Percentiles rank a stretch among this genome's conserved stretches.
Conservation (phyloP, 1,284 basidiomycete species). For the Anthracocystis walkeri region DNA sequence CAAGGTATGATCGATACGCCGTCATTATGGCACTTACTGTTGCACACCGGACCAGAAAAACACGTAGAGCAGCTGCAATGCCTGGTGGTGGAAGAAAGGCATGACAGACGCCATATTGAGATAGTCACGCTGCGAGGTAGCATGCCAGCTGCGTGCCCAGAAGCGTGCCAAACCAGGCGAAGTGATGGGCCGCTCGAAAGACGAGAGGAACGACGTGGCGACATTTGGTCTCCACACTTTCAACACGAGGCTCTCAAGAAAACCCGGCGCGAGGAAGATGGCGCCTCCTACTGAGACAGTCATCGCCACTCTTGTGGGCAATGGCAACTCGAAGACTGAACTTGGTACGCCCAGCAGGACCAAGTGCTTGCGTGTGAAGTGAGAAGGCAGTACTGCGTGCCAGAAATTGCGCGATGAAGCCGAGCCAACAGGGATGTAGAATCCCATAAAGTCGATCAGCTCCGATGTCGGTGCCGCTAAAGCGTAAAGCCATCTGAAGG, state of each 20-base stretch:
- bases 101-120: constrained; percentile 24
- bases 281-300: constrained; percentile 11
- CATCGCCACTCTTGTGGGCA: constrained; percentile 16
- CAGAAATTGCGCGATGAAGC: background rate
- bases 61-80: constrained; percentile 32
- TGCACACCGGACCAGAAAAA: constrained; percentile 50
- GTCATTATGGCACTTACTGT: constrained; percentile 21
- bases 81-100: constrained; percentile 14
- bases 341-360: constrained; percentile 10
- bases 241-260: constrained; percentile 22
- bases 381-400: constrained; percentile 13
- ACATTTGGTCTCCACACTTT: constrained; percentile 19
- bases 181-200: constrained; percentile 33
- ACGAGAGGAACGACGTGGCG: constrained; percentile 24
- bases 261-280: constrained; percentile 19
- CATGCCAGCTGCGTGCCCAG: constrained; percentile 49
- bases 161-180: constrained; percentile 26
- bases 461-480: constrained; percentile 23
- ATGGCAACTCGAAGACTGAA: constrained; percentile 26
- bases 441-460: constrained; percentile 22
- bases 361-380: constrained; percentile 8
- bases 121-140: constrained; percentile 39
- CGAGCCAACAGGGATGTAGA: constrained; percentile 28
- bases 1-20: background rate
- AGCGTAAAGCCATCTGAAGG: constrained; percentile 28